Conservation (phyloP, 192 early-diverging fungal species). For the Cetraspora pellucida region DNA sequence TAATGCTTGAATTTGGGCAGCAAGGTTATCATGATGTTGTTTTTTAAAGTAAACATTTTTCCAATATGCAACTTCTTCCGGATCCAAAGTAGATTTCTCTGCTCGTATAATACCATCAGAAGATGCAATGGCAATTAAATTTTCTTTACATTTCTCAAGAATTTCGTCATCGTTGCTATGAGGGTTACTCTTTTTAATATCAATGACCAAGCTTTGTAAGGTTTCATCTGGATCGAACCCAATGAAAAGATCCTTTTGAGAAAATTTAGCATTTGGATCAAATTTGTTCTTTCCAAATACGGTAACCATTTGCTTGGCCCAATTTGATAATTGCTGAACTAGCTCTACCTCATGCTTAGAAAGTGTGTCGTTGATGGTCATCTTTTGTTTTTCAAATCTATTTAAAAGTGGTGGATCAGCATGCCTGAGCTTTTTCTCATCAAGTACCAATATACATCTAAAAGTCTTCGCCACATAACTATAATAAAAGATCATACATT, state of each 20-base stretch:
- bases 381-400: constrained; percentile 31
- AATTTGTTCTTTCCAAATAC: background rate
- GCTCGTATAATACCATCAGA: constrained; percentile 29
- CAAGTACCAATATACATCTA: constrained; percentile 33
- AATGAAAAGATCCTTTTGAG: constrained; percentile 27
- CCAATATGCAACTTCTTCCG: constrained; percentile 10
- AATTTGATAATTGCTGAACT: background rate
- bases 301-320: background rate
- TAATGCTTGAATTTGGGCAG: constrained; percentile 4
- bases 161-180: background rate
- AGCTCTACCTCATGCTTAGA: background rate
- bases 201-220: constrained; percentile 32
- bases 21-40: constrained; percentile 25
- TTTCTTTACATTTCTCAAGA: constrained; percentile 19
- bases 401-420: constrained; percentile 36
- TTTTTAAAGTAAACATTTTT: constrained; percentile 23
- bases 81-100: constrained; percentile 4
- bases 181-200: background rate
- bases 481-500: background rate
- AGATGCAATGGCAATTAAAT: constrained; percentile 25
- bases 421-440: constrained; percentile 27
- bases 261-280: background rate
- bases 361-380: constrained; percentile 28
- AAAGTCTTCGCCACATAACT: constrained; percentile 25
- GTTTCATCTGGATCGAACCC: constrained; percentile 34